These are phyloP conservation scores for Aspergillus sclerotiicarbonarius DNA, from an alignment of 495 filamentous ascomycete species.

Conservation along the genomic window DNA sequence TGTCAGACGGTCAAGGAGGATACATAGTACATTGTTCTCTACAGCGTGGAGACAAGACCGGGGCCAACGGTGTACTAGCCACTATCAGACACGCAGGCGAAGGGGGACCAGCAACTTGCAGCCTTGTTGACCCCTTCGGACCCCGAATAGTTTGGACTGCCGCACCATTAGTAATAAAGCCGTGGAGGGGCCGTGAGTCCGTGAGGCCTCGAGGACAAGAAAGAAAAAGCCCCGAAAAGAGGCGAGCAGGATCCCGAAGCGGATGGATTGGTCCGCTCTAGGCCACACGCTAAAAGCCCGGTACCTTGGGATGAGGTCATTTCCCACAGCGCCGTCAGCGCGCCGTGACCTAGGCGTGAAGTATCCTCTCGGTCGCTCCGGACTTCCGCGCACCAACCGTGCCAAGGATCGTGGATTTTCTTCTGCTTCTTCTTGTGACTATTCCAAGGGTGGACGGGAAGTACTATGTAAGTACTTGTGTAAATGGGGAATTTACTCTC, in stretches of 20 bases:
- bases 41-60: too few relatives aligned
- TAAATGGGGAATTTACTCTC: too few relatives aligned
- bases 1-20: too few relatives aligned
- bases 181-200: background rate
- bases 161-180: background rate
- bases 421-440: background rate
- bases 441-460: background rate
- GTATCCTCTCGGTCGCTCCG: slow-evolving; percentile 19
- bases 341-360: slow-evolving; percentile 16
- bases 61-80: too few relatives aligned
- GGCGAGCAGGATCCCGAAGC: background rate
- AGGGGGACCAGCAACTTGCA: too few relatives aligned
- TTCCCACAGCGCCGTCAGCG: slow-evolving; percentile 15
- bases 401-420: slow-evolving; percentile 4
- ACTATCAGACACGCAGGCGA: too few relatives aligned
- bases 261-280: slow-evolving; percentile 6
- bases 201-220: too few relatives aligned
- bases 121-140: too few relatives aligned
- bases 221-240: background rate
- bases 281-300: slow-evolving; percentile 15
- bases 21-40: too few relatives aligned
- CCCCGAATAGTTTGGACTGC: too few relatives aligned
- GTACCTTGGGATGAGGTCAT: slow-evolving; percentile 28
- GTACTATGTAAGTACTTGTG: too few relatives aligned
- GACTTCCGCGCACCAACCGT: slow-evolving; percentile 7